Percentiles rank a stretch among this genome's conserved stretches.
Conservation (phyloP, 2,329 filamentous ascomycete genomes). For the Orbilia oligospora region DNA sequence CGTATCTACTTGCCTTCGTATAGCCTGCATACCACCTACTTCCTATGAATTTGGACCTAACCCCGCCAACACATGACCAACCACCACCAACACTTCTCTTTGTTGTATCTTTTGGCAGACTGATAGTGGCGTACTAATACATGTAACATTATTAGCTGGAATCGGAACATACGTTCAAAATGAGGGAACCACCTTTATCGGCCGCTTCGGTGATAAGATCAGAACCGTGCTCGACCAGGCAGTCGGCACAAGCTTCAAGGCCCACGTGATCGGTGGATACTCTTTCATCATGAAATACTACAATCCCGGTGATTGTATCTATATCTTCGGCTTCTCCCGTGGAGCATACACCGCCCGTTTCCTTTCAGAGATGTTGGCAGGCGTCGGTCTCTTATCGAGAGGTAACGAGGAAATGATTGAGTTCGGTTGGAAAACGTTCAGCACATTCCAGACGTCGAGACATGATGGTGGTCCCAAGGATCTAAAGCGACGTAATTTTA, state of each 20-base stretch:
- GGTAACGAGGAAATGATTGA: constrained; percentile 73
- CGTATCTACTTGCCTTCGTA: too few species aligned
- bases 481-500: constrained; percentile 63
- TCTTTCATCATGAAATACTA: constrained; percentile 73
- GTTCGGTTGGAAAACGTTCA: constrained; percentile 69
- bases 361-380: constrained; percentile 71
- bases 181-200: constrained; percentile 68
- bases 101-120: constrained; percentile 62
- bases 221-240: constrained; percentile 68
- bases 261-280: constrained; percentile 72
- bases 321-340: constrained; percentile 72
- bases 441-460: constrained; percentile 64
- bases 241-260: constrained; percentile 70
- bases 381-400: constrained; percentile 70
- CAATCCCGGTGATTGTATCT: constrained; percentile 70
- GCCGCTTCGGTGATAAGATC: constrained; percentile 66
- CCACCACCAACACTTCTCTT: constrained; percentile 17
- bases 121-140: background rate
- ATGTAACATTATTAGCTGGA: constrained; percentile 66
- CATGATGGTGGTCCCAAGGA: constrained; percentile 61
- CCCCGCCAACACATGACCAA: constrained; percentile 20
- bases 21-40: too few species aligned
- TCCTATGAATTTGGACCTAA: background rate
- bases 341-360: constrained; percentile 73
- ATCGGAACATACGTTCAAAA: constrained; percentile 71